Evolutionary conservation across 495 filamentous ascomycete genomes (phyloP).

Genomic region (Aspergillus coremiiformis): DNA sequence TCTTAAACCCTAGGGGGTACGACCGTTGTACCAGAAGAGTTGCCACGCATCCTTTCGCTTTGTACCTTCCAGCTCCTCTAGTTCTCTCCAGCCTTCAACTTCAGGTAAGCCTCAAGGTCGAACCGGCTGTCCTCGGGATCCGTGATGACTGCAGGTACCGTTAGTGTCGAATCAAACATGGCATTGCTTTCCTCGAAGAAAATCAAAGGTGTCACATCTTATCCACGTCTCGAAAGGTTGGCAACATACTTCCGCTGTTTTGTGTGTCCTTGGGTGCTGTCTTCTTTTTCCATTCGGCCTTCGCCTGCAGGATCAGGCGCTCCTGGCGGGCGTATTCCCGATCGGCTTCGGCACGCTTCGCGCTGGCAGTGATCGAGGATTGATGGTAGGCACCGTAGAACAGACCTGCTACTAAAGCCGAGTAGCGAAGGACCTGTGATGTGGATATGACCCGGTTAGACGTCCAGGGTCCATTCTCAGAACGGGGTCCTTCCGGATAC

Average conservation of each 20-base stretch:
- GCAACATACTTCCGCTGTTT: conserved; percentile 53
- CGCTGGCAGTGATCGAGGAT: conserved; percentile 56
- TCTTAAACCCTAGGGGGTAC: conserved; percentile 37
- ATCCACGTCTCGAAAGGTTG: neutral
- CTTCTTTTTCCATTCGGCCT: conserved; percentile 79
- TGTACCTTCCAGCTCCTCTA: conserved; percentile 30
- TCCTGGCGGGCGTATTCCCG: conserved; percentile 82
- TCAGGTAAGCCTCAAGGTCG: conserved; percentile 80
- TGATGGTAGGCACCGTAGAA: conserved; percentile 94
- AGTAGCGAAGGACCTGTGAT: conserved; percentile 85
- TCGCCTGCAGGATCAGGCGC: conserved; percentile 80
- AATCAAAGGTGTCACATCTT: neutral
- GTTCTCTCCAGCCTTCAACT: conserved; percentile 52
- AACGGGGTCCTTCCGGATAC: conserved; percentile 21
- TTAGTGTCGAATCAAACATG: conserved; percentile 17
- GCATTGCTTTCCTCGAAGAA: conserved; percentile 4
- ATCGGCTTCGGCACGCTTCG: conserved; percentile 59
- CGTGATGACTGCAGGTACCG: conserved; percentile 57
- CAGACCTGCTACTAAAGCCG: conserved; percentile 77
- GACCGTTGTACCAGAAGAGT: conserved; percentile 26
- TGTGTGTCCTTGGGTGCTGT: conserved; percentile 48
- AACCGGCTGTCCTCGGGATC: conserved; percentile 80
- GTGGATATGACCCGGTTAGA: conserved; percentile 9
- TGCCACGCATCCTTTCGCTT: conserved; percentile 26
- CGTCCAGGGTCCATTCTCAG: conserved; percentile 9